phyloP scores from a whole-genome alignment of 192 early-diverging fungal genomes.

The Spizellomyces sp. region DNA sequence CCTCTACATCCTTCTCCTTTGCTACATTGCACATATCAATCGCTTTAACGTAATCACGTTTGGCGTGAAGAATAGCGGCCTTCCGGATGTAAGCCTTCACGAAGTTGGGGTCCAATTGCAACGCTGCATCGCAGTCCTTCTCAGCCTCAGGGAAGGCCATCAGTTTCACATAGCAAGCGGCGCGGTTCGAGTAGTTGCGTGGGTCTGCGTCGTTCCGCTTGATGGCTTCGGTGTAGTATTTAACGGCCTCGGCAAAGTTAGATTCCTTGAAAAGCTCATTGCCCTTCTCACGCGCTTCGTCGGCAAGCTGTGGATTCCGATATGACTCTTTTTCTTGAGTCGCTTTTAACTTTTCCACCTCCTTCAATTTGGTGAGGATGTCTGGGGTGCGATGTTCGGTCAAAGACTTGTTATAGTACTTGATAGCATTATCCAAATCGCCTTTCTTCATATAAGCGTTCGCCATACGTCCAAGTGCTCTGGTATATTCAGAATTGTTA shows the following conservation, averaged over 20 bases:
- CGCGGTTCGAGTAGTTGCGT: slow-evolving; percentile 93
- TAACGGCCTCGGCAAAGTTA: slow-evolving; percentile 83
- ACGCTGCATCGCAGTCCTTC: slow-evolving; percentile 91
- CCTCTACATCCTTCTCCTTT: slow-evolving; percentile 76
- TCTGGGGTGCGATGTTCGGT: slow-evolving; percentile 96
- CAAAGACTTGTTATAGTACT: slow-evolving; percentile 89
- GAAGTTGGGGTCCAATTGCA: slow-evolving; percentile 83
- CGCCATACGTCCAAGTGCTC: slow-evolving; percentile 90
- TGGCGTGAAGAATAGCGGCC: slow-evolving; percentile 84
- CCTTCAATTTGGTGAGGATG: slow-evolving; percentile 83
- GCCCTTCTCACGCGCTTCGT: slow-evolving; percentile 90
- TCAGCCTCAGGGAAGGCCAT: slow-evolving; percentile 91
- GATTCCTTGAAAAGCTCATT: slow-evolving; percentile 92
- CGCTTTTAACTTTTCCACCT: slow-evolving; percentile 79
- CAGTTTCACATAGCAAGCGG: slow-evolving; percentile 93
- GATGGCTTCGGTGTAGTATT: slow-evolving; percentile 94
- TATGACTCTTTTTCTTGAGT: slow-evolving; percentile 85
- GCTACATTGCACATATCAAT: slow-evolving; percentile 82
- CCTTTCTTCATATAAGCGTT: slow-evolving; percentile 82
- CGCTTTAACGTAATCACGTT: slow-evolving; percentile 84
- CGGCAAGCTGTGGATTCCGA: slow-evolving; percentile 75
- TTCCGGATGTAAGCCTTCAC: slow-evolving; percentile 96
- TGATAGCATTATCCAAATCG: slow-evolving; percentile 84
- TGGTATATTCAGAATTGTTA: slow-evolving; percentile 28
- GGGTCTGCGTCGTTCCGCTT: slow-evolving; percentile 92